A percentile compares a stretch with the other conserved stretches of the same genome.
phyloP scores from a whole-genome alignment of 257 asterid genomes.

The Solanum okadae region DNA sequence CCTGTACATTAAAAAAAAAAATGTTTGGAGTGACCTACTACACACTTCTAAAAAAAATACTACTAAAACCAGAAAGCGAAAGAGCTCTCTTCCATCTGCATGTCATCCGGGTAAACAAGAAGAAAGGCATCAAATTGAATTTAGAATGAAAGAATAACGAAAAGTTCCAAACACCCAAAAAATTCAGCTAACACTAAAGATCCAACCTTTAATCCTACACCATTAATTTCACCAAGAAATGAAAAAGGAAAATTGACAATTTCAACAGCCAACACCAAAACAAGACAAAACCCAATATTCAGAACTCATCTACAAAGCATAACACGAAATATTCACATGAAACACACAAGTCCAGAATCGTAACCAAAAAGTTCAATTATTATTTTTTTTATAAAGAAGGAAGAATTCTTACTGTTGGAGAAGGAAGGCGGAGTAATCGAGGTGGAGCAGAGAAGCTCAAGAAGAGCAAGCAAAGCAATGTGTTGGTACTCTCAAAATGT shows the following conservation, averaged over 20 bases:
- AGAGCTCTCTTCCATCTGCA: background rate
- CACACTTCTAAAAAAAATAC: background rate
- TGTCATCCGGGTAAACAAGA: background rate
- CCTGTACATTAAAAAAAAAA: background rate
- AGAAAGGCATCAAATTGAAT: background rate
- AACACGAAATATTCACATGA: background rate
- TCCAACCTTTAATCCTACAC: background rate
- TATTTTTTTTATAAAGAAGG: background rate
- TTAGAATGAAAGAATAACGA: background rate
- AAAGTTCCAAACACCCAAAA: background rate
- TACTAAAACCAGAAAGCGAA: background rate
- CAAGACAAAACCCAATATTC: background rate
- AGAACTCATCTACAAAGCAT: background rate
- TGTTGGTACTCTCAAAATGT: background rate
- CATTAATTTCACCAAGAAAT: background rate
- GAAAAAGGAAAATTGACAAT: background rate
- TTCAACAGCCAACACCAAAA: background rate
- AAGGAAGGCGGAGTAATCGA: background rate
- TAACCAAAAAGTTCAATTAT: background rate
- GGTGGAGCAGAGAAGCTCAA: background rate
- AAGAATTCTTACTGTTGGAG: background rate
- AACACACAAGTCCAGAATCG: background rate
- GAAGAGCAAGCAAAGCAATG: background rate
- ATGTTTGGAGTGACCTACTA: slow-evolving; percentile 4
- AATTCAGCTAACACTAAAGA: background rate